Base-by-base conservation (phyloP, 176 grass and related monocot genomes). In the Calamus simplicifolius region DNA sequence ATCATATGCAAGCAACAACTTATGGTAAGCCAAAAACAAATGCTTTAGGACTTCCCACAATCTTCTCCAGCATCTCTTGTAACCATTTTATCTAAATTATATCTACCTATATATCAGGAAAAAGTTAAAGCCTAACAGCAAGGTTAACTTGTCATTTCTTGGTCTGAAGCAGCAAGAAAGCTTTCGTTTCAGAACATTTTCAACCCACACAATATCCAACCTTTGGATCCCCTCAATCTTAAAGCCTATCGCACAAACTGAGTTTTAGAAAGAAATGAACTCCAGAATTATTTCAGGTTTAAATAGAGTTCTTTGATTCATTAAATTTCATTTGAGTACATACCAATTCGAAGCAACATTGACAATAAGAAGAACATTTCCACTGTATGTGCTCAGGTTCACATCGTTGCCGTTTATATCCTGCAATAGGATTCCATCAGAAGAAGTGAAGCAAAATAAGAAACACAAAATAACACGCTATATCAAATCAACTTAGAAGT, bases 301-400 rank as follows among this genome's bases (percentile, higher is more conserved):
- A 60, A 25, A 21, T 43, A 75, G 17, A 60, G 35, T 7, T 2
- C 10, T 43, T 43, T 13, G 35, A 43, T 13, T 43, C 1, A 43
- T 43, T 3, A 43, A 43, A 43, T 2, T 43, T 31, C 2, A 48
- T 25, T 48, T 67, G 4, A 51, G n/a, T 16, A 5, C 27, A 12
- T 83, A 89, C 85, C 80, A 89, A 62, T 84, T 79, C 3, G 85
- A 89, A 51, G 85, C 85, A 70, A 89, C 85, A 68, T 89, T 89
- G 21, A 89, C 80, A 68, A 89, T 71, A 43, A 89, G 77, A 76
- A 89, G 77, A 80, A 81, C 85, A 59, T 84, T 84, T 50, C 85
- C 76, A 27, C 58, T 29, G 67, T 89, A 89, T 23, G 69, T 64
- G 56, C 77, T 77, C n/a, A 78, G 59, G 12, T 71, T 69, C 19